Percentiles rank a stretch among this genome's conserved stretches.
These are phyloP conservation scores for Beta macrorhiza DNA, from an alignment of 179 eudicot species.

Conservation along the genomic window DNA sequence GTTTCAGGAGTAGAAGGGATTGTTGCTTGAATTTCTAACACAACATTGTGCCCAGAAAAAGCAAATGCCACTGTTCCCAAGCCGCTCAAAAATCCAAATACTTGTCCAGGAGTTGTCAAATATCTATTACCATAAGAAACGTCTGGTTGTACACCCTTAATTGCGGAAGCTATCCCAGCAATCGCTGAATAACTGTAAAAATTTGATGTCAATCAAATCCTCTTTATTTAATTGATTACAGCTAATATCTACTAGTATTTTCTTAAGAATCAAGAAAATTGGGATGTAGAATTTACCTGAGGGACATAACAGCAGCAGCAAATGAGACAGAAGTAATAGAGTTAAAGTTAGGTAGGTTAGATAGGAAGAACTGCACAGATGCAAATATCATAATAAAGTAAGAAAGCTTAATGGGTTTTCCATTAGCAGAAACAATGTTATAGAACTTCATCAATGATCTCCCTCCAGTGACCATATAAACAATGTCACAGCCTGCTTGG, in stretches of 20 bases:
- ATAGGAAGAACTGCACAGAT: conserved; percentile 34
- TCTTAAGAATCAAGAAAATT: neutral
- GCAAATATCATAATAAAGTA: conserved; percentile 42
- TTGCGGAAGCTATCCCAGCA: conserved; percentile 40
- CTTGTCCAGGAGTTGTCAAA: conserved; percentile 18
- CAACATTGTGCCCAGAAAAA: conserved; percentile 49
- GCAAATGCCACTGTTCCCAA: conserved; percentile 52
- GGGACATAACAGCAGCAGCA: conserved; percentile 47
- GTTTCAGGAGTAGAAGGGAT: conserved; percentile 42
- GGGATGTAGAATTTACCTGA: conserved; percentile 21
- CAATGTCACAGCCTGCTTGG: conserved; percentile 34
- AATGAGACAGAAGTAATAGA: conserved; percentile 40
- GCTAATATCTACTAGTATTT: too few relatives aligned
- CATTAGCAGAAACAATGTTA: conserved; percentile 9
- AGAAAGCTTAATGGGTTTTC: conserved; percentile 14
- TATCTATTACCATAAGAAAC: conserved; percentile 28
- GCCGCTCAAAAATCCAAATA: conserved; percentile 42
- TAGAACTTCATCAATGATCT: conserved; percentile 30
- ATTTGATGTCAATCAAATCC: neutral
- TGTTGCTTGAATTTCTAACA: conserved; percentile 47
- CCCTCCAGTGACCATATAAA: conserved; percentile 47
- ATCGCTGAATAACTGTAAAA: conserved; percentile 37
- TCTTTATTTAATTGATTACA: neutral
- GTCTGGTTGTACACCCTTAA: conserved; percentile 34
- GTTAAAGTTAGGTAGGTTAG: conserved; percentile 41